phyloP scores from a whole-genome alignment of 176 grass and related monocot species.

The Rhynchospora tenuis region DNA sequence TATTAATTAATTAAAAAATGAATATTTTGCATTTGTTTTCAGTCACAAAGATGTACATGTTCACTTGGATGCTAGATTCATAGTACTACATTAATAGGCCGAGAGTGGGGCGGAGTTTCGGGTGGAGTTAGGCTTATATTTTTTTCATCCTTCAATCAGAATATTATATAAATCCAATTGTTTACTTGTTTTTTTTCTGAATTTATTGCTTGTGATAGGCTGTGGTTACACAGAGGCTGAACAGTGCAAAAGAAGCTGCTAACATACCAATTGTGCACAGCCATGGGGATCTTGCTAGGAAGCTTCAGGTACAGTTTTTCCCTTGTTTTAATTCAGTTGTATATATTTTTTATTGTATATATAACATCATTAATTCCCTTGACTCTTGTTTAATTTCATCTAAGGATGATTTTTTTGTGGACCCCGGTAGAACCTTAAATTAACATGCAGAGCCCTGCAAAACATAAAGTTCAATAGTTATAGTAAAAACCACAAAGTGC shows the following conservation, averaged over 20 bases:
- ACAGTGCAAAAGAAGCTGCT: conserved; percentile 63
- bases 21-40: background rate
- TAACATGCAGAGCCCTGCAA: background rate
- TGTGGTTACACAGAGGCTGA: conserved; percentile 79
- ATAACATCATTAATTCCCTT: conserved; percentile 6
- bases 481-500: background rate
- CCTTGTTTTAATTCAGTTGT: conserved; percentile 1
- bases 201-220: conserved; percentile 38
- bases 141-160: background rate
- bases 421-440: background rate
- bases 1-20: too few species aligned
- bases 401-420: background rate
- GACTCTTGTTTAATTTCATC: background rate
- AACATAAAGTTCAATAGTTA: background rate
- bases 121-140: too few species aligned
- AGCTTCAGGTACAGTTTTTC: conserved; percentile 61
- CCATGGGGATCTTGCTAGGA: conserved; percentile 90
- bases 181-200: background rate
- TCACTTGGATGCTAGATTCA: background rate
- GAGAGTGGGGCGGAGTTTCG: too few species aligned
- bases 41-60: background rate
- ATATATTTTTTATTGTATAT: conserved; percentile 11
- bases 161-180: background rate
- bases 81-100: too few species aligned
- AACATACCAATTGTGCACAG: conserved; percentile 68